Evolutionary conservation across 148 eudicot genomes (phyloP), one percentile per base, ranked within the genome.

Genomic region (Dianthus caryophyllus): DNA sequence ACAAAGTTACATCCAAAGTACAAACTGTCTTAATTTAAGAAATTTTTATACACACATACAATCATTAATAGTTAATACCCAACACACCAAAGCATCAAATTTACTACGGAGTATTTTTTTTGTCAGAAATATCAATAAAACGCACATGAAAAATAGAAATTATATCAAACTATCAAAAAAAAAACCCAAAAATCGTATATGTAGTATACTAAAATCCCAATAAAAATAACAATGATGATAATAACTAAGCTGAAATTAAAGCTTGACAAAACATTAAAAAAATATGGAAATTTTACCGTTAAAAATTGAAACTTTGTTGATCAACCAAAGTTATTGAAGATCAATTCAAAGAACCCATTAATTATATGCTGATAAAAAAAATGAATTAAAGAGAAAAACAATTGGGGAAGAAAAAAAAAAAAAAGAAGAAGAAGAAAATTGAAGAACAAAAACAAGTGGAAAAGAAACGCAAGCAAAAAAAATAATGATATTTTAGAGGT

Each of bases 401-500:
- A n/a, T n/a, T n/a, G n/a, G n/a, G n/a, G n/a, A n/a, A n/a, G n/a
- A 21, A 25, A 47, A 46, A 27, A 15, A 33, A 33, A 21, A 25
- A 47, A 56, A 27, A 15, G 53, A 9, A 65, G 10, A 2, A 41
- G 39, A 62, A 61, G 38, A 67, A 49, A 63, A 70, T 48, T 60
- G 48, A 63, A 55, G 70, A 65, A 74, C 15, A 39, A 39, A n/a
- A 59, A 67, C 30, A 66, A 55, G 67, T 44, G 66, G 72, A 56
- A 74, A 70, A 20, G 43, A 57, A 65, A 76, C 16, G 30, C 27
- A 73, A 48, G 44, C 64, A 64, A 58, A 29, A 15, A 55, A 13
- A n/a, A n/a, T n/a, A n/a, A 55, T 48, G 56, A 68, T 62, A 60
- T 73, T 68, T 62, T n/a, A 66, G 74, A 65, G 78, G 71, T 68